Evolutionary conservation across 1,139 yeast genomes (phyloP), one percentile per base, ranked within the genome.

Genomic region (Suhomyces terraborum): DNA sequence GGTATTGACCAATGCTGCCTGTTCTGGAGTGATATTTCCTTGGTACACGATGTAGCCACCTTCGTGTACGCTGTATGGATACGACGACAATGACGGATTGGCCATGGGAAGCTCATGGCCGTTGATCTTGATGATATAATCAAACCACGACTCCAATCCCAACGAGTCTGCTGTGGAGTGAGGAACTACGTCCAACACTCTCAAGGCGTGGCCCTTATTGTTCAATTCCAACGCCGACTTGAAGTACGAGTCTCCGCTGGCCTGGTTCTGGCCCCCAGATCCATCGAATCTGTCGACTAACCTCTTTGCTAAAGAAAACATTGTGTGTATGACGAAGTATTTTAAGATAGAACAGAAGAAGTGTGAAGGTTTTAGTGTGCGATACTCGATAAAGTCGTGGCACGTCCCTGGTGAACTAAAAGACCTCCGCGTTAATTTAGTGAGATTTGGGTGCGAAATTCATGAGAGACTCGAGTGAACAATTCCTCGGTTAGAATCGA

Each of bases 291-390:
- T 75, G 53, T 82, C 85, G 23, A 88, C 96, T 36, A 89, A 62
- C 54, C 82, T 86, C 59, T 84, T 87, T 8, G 97, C 96, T 64
- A 89, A 86, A 23, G 95, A 86, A 64, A 88, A 85, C 97, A 88
- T 88, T 23, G 13, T 26, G 31, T 16, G 16, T n/a, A n/a, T n/a
- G n/a, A n/a, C n/a, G n/a, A n/a, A n/a, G n/a, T n/a, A n/a, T n/a
- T n/a, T n/a, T n/a, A n/a, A n/a, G n/a, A n/a, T n/a, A n/a, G n/a
- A n/a, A n/a, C n/a, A n/a, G n/a, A n/a, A n/a, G n/a, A n/a, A 13
- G 8, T 16, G 13, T 8, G 16, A 9, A 13, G 19, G 16, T 9
- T 8, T 29, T 32, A 4, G 22, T 9, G n/a, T 20, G 2, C 9
- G 24, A 12, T 30, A 21, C n/a, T 20, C 20, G 34, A 23, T 28